Base-by-base conservation (phyloP, 306 rosid genomes). In the Prunus dulcis region DNA sequence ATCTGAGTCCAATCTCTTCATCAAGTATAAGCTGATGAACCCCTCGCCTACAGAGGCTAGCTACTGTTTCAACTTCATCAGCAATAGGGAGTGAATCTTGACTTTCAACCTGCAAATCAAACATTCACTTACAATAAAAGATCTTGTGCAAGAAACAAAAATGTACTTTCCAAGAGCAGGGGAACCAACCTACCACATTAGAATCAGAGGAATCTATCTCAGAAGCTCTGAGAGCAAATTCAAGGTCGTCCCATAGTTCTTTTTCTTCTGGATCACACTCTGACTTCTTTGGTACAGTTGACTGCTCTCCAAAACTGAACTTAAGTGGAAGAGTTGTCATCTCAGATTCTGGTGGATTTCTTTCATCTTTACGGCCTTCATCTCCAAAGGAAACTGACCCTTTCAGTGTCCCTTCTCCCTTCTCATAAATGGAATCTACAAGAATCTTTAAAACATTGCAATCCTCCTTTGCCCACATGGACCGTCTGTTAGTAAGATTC, bases 1-100 rank as follows among this genome's bases (percentile, higher is more conserved):
- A 91, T 27, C 12, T 9, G 30, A 72, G 27, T 51, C 97, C 97
- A 57, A 86, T 81, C 76, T 91, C 78, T 28, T 89, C 95, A 51
- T 89, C 84, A 60, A 84, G 82, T 53, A 68, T 23, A 63, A 76
- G 71, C 12, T 68, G 28, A 73, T 91, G 97, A 58, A 57, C 67
- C 71, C 97, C 93, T 49, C 3, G 80, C 57, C 43, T 67, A 67
- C 95, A 91, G 47, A 32, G 80, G 64, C 64, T 58, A 25, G 77
- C 82, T 7, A 38, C 43, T 53, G 41, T 52, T 50, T 61, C 74
- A 15, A 30, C 74, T 45, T 76, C 86, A 12, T 50, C 73, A 66
- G 8, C 60, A 6, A 64, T 19, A 76, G 64, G 81, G 67, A 57
- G 14, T n/a, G 32, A 49, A 34, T 68, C 58, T 76, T 69, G 76